phyloP scores from a whole-genome alignment of 208 protist species.

The Crithidia thermophila region DNA sequence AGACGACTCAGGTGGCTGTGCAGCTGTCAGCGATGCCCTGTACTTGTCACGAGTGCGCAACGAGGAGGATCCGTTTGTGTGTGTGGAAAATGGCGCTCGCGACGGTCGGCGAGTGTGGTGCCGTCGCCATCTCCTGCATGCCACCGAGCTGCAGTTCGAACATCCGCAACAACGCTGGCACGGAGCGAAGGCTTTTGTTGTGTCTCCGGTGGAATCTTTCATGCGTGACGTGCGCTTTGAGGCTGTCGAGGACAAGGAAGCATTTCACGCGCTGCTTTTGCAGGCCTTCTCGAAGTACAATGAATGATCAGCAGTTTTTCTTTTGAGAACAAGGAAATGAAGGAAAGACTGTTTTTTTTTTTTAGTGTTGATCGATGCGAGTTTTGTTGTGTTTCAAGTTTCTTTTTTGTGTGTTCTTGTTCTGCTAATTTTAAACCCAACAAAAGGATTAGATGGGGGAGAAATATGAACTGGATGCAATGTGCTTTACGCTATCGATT shows the following conservation, averaged over 20 bases:
- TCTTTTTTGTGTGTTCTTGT: too few species aligned
- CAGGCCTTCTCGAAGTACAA: background rate
- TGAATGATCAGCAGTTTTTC: background rate
- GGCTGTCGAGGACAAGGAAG: background rate
- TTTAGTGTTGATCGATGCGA: too few species aligned
- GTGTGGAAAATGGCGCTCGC: constrained; percentile 2
- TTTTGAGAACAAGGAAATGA: too few species aligned
- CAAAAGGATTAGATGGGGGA: too few species aligned
- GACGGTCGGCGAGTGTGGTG: constrained; percentile 16
- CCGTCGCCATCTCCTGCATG: constrained; percentile 75
- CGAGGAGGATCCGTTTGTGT: constrained; percentile 14
- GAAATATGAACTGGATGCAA: too few species aligned
- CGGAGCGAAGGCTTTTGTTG: constrained; percentile 30
- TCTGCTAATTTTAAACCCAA: too few species aligned
- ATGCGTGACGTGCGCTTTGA: constrained; percentile 35
- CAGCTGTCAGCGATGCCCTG: constrained; percentile 60
- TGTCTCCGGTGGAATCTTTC: constrained; percentile 48
- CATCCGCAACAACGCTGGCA: constrained; percentile 35
- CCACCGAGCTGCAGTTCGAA: constrained; percentile 44
- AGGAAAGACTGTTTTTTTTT: too few species aligned
- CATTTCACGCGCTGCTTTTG: background rate
- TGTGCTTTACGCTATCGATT: too few species aligned
- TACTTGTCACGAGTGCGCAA: constrained; percentile 62
- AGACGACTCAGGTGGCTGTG: constrained; percentile 22
- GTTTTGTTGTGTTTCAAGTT: too few species aligned